Conservation (phyloP, 2,329 filamentous ascomycete genomes). For the Penicillium aurantiogriseum region DNA sequence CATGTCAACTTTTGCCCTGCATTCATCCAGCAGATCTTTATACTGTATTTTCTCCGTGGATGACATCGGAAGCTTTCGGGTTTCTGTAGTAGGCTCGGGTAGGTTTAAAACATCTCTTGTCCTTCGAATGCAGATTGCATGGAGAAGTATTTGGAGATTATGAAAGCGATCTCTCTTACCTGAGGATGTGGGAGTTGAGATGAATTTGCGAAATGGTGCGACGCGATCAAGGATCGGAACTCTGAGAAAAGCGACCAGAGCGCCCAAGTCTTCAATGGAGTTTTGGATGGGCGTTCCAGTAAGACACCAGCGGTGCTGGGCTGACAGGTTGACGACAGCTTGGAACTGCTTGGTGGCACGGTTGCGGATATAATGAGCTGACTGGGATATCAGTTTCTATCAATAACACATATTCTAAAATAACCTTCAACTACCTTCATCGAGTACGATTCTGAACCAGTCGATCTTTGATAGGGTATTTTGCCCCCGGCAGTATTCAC, state of each 20-base stretch:
- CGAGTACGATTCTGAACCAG: slow-evolving; percentile 48
- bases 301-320: slow-evolving; percentile 53
- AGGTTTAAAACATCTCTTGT: slow-evolving; percentile 23
- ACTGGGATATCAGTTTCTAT: background rate
- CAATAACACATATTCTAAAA: background rate
- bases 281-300: slow-evolving; percentile 58
- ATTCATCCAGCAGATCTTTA: no score
- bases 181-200: slow-evolving; percentile 2
- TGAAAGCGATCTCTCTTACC: slow-evolving; percentile 23
- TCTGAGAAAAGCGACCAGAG: slow-evolving; percentile 51
- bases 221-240: slow-evolving; percentile 38
- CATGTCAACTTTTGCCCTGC: no score
- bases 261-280: slow-evolving; percentile 51
- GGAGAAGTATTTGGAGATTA: slow-evolving; percentile 29
- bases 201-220: no score
- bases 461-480: slow-evolving; percentile 45
- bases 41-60: slow-evolving; percentile 36
- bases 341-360: slow-evolving; percentile 47
- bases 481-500: background rate
- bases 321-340: slow-evolving; percentile 43
- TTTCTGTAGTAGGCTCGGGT: slow-evolving; percentile 15
- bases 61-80: slow-evolving; percentile 44
- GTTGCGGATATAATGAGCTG: slow-evolving; percentile 54
- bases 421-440: slow-evolving; percentile 42
- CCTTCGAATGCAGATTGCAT: slow-evolving; percentile 30